Evolutionary conservation across 768 basidiomycete genomes (phyloP), one percentile per base, ranked within the genome.

Genomic region (Boletus subparvulus): DNA sequence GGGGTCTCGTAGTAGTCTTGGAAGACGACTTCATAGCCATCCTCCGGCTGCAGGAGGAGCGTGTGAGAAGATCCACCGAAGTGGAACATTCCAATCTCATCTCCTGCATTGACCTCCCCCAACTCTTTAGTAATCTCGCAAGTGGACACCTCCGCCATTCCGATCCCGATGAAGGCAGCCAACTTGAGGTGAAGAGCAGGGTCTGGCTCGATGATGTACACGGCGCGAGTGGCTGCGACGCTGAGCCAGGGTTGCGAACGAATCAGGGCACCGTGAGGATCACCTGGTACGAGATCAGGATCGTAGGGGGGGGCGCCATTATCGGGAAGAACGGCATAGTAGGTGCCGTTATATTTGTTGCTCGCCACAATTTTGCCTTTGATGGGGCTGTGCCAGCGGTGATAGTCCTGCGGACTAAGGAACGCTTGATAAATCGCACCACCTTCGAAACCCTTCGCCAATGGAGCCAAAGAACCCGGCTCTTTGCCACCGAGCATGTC

Each of bases 371-470:
- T 28, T 0, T 24, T 66, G 6, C 81, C 80, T 21, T 73, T 69
- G 9, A 85, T 77, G 47, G 85, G 85, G 32, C 73, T 69, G 69
- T 82, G 81, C 85, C 84, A 85, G 61, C 84, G 80, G 60, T 86
- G 85, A 63, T 83, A 86, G 19, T 76, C 74, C 32, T 74, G 61
- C 0, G 80, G 74, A 44, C 71, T 73, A 54, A 87, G 78, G 74
- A 83, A 85, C 0, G 78, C 82, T 61, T 85, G 85, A 67, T 75
- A 77, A 41, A 82, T 68, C 0, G 78, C 74, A 5, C 78, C 83
- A 17, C 78, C 80, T 4, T 74, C 72, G 62, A 84, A 83, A 12
- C 1, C 6, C 2, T 6, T 46, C 0, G 77, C 70, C 47, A 63
- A 61, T 2, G 7, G 17, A 4, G 33, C 33, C 12, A 35, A 14